Conservation (phyloP, 768 basidiomycete genomes). For the Pulveroboletus ravenelii region DNA sequence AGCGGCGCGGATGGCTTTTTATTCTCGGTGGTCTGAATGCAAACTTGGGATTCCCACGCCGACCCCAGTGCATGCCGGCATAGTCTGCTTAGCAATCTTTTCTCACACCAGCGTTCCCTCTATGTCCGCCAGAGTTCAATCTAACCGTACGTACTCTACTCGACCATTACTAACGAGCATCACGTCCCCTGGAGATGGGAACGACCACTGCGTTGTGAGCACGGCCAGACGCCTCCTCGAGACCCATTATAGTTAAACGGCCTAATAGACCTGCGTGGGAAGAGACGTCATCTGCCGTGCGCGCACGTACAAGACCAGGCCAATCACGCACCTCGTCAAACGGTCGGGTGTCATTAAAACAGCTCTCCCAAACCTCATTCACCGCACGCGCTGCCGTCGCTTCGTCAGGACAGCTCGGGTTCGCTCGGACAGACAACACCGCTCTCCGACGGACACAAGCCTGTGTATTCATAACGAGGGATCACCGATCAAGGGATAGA, state of each 20-base stretch:
- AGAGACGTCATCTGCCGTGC: background rate
- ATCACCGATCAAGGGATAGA: constrained; percentile 1
- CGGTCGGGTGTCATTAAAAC: constrained; percentile 90
- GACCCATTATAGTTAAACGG: constrained; percentile 2
- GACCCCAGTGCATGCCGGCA: constrained; percentile 18
- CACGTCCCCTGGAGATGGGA: constrained; percentile 7
- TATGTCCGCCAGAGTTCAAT: constrained; percentile 7
- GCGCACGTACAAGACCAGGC: background rate
- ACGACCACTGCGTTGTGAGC: background rate
- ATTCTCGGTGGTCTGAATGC: constrained; percentile 12
- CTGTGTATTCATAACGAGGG: constrained; percentile 37
- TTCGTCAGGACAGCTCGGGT: constrained; percentile 72
- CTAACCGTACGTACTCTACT: constrained; percentile 7
- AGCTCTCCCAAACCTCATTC: constrained; percentile 97
- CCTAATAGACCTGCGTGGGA: constrained; percentile 33
- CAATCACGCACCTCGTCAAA: constrained; percentile 79
- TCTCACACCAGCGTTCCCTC: constrained; percentile 11
- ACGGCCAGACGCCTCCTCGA: background rate
- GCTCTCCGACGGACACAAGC: constrained; percentile 89
- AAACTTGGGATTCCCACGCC: constrained; percentile 22
- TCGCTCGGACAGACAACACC: constrained; percentile 71
- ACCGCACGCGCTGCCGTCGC: constrained; percentile 83
- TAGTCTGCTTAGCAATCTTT: constrained; percentile 6
- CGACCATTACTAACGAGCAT: background rate
- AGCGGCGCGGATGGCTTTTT: constrained; percentile 14